Base-by-base conservation (phyloP, 805 yeast genomes). In the Teunomyces tritomae region DNA sequence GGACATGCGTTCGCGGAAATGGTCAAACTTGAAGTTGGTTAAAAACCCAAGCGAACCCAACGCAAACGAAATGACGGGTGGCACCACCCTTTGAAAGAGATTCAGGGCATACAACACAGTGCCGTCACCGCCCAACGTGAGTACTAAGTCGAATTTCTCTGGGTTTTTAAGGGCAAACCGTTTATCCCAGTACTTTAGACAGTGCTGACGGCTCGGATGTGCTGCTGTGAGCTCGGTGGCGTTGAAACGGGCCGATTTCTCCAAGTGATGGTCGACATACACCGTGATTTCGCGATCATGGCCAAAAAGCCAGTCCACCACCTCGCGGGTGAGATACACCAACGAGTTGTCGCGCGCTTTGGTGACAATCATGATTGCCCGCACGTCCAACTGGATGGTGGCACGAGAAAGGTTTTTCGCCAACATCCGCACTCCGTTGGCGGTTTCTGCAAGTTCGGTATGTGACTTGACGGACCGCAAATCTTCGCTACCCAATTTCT, bases 261-360 rank as follows among this genome's bases (percentile, higher is more conserved):
- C 75, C 49, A 92, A 70, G 50, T 83, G 80, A 46, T 78, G 71
- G 60, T 92, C 97, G 8, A 92, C 95, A 61, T 83, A 87, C 1
- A 91, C 84, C 1, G 62, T 59, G 39, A 73, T 68, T 41, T 65
- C 71, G 32, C 58, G 58, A 28, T 66, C 63, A 20, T 67, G 54
- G 11, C 65, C 54, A 33, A 89, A 62, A 27, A 89, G 64, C 92
- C 94, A 90, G 57, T 82, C 89, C 1, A 89, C 84, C 54, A 90
- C 71, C 57, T 87, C 94, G 48, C 92, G 74, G 0, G 96, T 87
- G 40, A 89, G 69, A 57, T 80, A 83, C 5, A 87, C 82, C 45
- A 90, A 68, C 5, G 89, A 83, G 56, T 86, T 84, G 62, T 90
- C 97, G 46, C 95, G 76, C 1, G 95, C 94, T 64, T 89, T 89